Base-by-base conservation (phyloP, 176 grass and related monocot genomes). In the Zea luxurians region DNA sequence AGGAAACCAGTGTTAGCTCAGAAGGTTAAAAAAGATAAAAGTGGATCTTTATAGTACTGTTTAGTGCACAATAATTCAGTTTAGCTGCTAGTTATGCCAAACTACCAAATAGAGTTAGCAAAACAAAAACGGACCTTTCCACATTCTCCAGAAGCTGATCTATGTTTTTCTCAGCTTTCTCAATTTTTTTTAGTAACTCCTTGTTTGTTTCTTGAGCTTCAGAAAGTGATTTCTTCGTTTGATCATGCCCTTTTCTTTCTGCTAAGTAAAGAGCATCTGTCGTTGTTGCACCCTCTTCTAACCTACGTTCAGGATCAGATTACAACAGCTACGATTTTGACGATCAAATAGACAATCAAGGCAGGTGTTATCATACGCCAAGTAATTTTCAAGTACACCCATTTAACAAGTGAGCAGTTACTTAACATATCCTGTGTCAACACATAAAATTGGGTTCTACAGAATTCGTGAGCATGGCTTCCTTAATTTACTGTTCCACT, bases 281-380 rank as follows among this genome's bases (percentile, higher is more conserved):
- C 83, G 81, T 80, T 59, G 87, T 82, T 90, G 85, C 83, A 81
- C 84, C 70, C 59, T 98, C 95, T 90, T 98, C 95, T 83, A 98
- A 73, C 80, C 91, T 98, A 78, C 53, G 65, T 78, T 66, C n/a
- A 86, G 13, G 48, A 81, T 75, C 71, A 78, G 61, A 76, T 77
- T 69, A 68, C 71, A 48, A 75, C 46, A 72, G 53, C 67, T 68
- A 48, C 11, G 41, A 84, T 48, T 65, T 83, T 74, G 62, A 79
- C 45, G 35, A 65, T n/a, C 47, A 83, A 58, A 46, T 60, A 63
- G 62, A 54, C 18, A 70, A 49, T 80, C 84, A 71, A 59, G 59
- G 13, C 3, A 40, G 54, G 63, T 64, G 78, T 42, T 48, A 81
- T 42, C 58, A 81, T 61, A 66, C 44, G 8, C n/a, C 27, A 15